phyloP scores from a whole-genome alignment of 768 basidiomycete species.

The Calocybe gangraenosa region DNA sequence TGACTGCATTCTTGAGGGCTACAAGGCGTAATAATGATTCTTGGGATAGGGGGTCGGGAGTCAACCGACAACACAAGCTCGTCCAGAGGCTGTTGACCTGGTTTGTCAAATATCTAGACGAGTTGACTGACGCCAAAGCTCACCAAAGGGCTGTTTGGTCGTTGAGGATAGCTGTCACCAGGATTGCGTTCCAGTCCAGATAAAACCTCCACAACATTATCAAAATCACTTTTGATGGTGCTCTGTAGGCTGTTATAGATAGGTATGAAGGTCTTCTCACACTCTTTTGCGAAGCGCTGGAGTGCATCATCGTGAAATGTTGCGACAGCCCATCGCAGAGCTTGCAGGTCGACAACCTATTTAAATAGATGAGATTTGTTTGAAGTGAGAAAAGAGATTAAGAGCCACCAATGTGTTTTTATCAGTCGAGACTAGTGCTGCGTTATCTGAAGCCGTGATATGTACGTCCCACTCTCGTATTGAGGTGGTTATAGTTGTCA shows the following conservation, averaged over 20 bases:
- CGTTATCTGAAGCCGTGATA: slow-evolving; percentile 13
- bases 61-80: slow-evolving; percentile 26
- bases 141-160: too few species aligned
- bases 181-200: slow-evolving; percentile 33
- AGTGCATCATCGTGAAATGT: slow-evolving; percentile 24
- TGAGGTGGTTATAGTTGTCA: slow-evolving; percentile 13
- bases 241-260: slow-evolving; percentile 30
- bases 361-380: not conserved
- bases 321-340: slow-evolving; percentile 19
- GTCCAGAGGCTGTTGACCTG: not conserved
- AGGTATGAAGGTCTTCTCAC: slow-evolving; percentile 25
- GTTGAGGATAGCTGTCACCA: slow-evolving; percentile 2
- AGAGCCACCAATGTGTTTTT: slow-evolving; percentile 22
- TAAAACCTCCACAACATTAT: slow-evolving; percentile 37
- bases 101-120: not conserved
- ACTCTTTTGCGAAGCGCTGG: slow-evolving; percentile 24
- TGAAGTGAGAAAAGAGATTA: not conserved
- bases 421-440: slow-evolving; percentile 16
- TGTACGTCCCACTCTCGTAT: slow-evolving; percentile 22
- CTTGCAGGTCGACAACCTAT: slow-evolving; percentile 26
- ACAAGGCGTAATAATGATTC: slow-evolving; percentile 49
- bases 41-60: slow-evolving; percentile 37
- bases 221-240: slow-evolving; percentile 33
- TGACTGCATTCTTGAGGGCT: slow-evolving; percentile 36
- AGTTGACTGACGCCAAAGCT: too few species aligned